Conservation (phyloP, 176 grass and related monocot species). For the Oryza glaberrima region DNA sequence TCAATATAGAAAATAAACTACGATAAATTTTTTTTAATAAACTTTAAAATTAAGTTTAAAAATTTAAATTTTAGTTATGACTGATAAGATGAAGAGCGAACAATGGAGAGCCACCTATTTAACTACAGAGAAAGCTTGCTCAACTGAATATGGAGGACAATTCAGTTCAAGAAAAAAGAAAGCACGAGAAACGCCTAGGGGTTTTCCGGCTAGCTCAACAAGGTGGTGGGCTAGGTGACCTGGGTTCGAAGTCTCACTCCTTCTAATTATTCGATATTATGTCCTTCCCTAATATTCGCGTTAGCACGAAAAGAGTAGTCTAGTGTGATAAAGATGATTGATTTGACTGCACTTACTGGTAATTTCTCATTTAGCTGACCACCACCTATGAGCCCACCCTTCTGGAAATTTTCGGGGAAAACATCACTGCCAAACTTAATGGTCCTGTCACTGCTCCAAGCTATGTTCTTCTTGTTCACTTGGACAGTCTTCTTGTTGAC, state of each 20-base stretch:
- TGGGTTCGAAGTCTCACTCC: no score
- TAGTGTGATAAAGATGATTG: background rate
- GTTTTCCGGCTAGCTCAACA: no score
- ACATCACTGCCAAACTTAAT: constrained; percentile 80
- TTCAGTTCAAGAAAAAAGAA: no score
- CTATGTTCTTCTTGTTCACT: constrained; percentile 92
- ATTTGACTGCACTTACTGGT: constrained; percentile 45
- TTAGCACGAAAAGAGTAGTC: background rate
- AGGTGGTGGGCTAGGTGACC: no score
- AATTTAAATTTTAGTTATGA: no score
- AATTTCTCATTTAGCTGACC: constrained; percentile 69
- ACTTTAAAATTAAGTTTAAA: no score
- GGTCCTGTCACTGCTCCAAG: constrained; percentile 84
- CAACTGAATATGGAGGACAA: background rate
- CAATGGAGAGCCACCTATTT: background rate
- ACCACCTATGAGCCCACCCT: constrained; percentile 66
- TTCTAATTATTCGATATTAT: no score
- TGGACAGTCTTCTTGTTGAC: constrained; percentile 50
- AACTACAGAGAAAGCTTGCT: background rate
- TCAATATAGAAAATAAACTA: background rate
- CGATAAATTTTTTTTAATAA: no score
- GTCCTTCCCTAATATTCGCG: no score
- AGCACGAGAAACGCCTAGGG: no score
- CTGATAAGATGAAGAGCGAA: no score
- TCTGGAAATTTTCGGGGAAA: constrained; percentile 83